Evolutionary conservation across 495 filamentous ascomycete species (phyloP).

Genomic region (Aspergillus wentii): DNA sequence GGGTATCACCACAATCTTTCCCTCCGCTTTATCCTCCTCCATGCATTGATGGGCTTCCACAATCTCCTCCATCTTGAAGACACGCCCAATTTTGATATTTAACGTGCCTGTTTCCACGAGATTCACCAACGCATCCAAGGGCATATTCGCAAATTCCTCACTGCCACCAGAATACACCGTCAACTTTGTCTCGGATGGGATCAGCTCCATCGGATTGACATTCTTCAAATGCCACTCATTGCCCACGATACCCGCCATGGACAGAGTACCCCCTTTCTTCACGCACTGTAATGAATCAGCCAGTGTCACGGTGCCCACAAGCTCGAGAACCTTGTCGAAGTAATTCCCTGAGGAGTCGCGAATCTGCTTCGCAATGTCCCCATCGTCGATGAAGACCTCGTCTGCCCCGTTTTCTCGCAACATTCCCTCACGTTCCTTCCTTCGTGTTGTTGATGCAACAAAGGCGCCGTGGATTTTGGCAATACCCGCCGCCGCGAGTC

Average conservation of each 20-base stretch:
- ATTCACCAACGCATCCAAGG: conserved; percentile 38
- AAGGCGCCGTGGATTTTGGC: conserved; percentile 34
- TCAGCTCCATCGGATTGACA: conserved; percentile 40
- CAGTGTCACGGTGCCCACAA: conserved; percentile 36
- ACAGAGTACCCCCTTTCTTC: conserved; percentile 37
- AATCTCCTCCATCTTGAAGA: conserved; percentile 48
- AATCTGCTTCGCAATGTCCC: conserved; percentile 29
- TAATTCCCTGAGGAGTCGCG: conserved; percentile 20
- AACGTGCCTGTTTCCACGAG: conserved; percentile 30
- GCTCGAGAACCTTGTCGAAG: conserved; percentile 46
- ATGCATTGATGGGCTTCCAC: conserved; percentile 38
- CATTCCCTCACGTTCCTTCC: conserved; percentile 24
- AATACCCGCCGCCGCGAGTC: conserved; percentile 43
- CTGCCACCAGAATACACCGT: conserved; percentile 39
- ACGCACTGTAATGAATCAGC: conserved; percentile 39
- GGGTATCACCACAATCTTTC: conserved; percentile 33
- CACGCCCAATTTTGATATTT: conserved; percentile 38
- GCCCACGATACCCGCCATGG: conserved; percentile 48
- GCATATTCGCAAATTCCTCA: conserved; percentile 41
- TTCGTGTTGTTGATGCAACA: conserved; percentile 38
- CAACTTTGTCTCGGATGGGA: conserved; percentile 39
- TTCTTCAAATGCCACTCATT: conserved; percentile 41
- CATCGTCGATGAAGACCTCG: conserved; percentile 38
- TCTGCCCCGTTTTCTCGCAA: conserved; percentile 33
- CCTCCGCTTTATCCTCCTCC: conserved; percentile 32